phyloP scores from a whole-genome alignment of 805 yeast species.

The Teunomyces barrocoloradensis region DNA sequence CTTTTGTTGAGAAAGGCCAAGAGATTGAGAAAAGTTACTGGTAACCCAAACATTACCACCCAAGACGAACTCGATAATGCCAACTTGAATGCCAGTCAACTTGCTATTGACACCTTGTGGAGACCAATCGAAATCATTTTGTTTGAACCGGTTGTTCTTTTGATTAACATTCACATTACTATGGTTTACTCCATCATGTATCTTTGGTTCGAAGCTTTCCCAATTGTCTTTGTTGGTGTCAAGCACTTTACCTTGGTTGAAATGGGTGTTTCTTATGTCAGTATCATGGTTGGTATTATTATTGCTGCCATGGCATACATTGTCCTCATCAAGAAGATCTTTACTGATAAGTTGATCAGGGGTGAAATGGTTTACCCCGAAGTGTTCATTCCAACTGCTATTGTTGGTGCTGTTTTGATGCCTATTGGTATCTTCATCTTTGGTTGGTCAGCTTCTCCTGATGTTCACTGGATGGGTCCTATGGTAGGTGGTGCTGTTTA shows the following conservation, averaged over 20 bases:
- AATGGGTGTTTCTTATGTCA: conserved; percentile 46
- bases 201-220: conserved; percentile 61
- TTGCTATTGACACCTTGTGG: conserved; percentile 35
- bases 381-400: conserved; percentile 18
- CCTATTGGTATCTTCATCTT: conserved; percentile 22
- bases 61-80: conserved; percentile 36
- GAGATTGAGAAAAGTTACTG: conserved; percentile 49
- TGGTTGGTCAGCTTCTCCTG: conserved; percentile 18
- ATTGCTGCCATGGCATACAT: conserved; percentile 12
- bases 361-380: conserved; percentile 15
- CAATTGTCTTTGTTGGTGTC: conserved; percentile 47
- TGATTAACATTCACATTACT: conserved; percentile 51
- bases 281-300: conserved; percentile 45
- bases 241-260: conserved; percentile 49
- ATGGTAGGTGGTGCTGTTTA: conserved; percentile 20
- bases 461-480: conserved; percentile 20
- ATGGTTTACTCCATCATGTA: conserved; percentile 52
- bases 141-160: conserved; percentile 55
- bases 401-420: conserved; percentile 20
- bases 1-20: conserved; percentile 47
- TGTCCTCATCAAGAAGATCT: conserved; percentile 8
- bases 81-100: conserved; percentile 16
- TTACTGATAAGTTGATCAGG: conserved; percentile 11
- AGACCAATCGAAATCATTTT: conserved; percentile 51
- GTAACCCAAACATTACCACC: conserved; percentile 43